These are phyloP conservation scores for Fusarium marasasianum DNA, from an alignment of 2,329 filamentous ascomycete species.

Conservation along the genomic window DNA sequence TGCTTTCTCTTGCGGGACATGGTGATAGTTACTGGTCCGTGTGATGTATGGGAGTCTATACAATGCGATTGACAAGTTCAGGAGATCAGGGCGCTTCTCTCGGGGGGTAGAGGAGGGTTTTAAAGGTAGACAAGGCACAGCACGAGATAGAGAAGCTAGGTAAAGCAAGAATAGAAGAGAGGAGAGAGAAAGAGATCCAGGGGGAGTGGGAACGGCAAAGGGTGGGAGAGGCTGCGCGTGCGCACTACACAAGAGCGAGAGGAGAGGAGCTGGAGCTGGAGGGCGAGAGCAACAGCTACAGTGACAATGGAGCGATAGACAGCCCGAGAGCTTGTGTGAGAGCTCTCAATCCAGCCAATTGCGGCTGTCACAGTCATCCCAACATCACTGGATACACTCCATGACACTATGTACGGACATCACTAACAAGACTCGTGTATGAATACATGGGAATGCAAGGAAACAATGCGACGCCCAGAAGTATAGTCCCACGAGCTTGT, in stretches of 20 bases:
- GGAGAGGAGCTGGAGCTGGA: not conserved
- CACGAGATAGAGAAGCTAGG: constrained; percentile 27
- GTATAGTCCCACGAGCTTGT: constrained; percentile 34
- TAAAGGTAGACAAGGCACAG: constrained; percentile 28
- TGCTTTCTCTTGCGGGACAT: constrained; percentile 67
- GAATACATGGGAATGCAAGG: constrained; percentile 35
- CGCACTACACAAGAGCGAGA: constrained; percentile 9
- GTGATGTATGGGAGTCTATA: constrained; percentile 10
- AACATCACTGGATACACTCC: constrained; percentile 36
- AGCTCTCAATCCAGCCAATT: constrained; percentile 33
- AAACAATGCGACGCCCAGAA: constrained; percentile 16
- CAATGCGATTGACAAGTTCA: constrained; percentile 20
- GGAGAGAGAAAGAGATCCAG: constrained; percentile 22
- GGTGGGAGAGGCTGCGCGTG: constrained; percentile 38
- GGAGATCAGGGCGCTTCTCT: constrained; percentile 12
- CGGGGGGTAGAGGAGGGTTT: constrained; percentile 21
- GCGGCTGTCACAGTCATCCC: constrained; percentile 23
- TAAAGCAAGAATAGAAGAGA: constrained; percentile 25
- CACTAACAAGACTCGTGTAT: constrained; percentile 31
- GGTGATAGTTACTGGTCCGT: constrained; percentile 22
- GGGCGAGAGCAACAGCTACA: constrained; percentile 16
- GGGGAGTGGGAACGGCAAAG: constrained; percentile 36
- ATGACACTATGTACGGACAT: constrained; percentile 21
- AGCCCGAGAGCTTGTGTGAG: constrained; percentile 30
- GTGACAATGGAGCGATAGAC: constrained; percentile 7